Evolutionary conservation across 1,284 basidiomycete genomes (phyloP).

Genomic region (Thecaphora thlaspeos): DNA sequence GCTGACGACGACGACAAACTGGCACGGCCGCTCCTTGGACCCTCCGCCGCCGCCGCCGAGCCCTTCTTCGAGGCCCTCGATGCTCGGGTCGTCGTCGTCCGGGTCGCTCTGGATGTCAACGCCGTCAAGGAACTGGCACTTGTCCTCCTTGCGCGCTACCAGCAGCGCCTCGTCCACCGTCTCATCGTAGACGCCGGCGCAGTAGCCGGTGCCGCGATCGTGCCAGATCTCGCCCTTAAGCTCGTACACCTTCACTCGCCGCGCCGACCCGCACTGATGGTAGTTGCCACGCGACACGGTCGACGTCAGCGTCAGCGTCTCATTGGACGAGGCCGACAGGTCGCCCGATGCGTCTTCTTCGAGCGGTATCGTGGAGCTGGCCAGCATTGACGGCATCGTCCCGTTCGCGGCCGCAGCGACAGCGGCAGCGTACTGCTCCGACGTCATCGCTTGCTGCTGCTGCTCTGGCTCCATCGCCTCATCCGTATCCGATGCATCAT

Average conservation of each 20-base stretch:
- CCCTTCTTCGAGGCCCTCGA: constrained; percentile 41
- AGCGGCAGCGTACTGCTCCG: too few relatives aligned
- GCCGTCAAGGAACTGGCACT: constrained; percentile 44
- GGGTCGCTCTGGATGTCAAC: constrained; percentile 25
- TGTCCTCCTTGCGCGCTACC: constrained; percentile 50
- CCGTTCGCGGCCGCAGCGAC: too few relatives aligned
- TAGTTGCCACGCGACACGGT: constrained; percentile 51
- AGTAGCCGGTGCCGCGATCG: constrained; percentile 55
- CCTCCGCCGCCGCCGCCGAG: constrained; percentile 54
- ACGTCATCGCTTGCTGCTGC: too few relatives aligned
- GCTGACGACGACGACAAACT: constrained; percentile 52
- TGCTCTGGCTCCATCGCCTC: too few relatives aligned
- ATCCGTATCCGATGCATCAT: too few relatives aligned
- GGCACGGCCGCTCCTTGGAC: constrained; percentile 18
- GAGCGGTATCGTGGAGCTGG: constrained; percentile 27
- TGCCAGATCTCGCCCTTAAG: constrained; percentile 53
- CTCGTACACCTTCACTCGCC: constrained; percentile 56
- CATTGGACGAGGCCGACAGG: constrained; percentile 29
- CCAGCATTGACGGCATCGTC: constrained; percentile 31
- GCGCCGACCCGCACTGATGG: constrained; percentile 56
- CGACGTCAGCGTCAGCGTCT: constrained; percentile 42
- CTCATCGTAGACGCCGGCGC: constrained; percentile 57
- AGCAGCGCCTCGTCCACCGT: constrained; percentile 51
- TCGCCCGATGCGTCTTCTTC: constrained; percentile 33
- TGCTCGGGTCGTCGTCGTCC: constrained; percentile 14